Evolutionary conservation across 2,329 filamentous ascomycete species (phyloP).

Genomic region (Phoma herbarum): DNA sequence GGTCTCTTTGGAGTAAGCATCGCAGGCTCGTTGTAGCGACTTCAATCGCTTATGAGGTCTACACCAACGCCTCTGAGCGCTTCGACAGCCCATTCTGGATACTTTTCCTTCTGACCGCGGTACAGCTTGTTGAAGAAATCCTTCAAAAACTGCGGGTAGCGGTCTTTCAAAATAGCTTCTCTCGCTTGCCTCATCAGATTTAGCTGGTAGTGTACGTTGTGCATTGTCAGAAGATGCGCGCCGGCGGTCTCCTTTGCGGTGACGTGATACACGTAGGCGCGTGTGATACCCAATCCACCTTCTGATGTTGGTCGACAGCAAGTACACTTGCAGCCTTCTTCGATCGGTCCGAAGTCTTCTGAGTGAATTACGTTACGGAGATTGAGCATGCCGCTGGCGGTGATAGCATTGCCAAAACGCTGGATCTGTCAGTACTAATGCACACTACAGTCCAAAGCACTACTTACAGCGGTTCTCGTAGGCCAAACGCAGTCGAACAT

Average conservation of each 20-base stretch:
- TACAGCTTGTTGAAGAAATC: constrained; percentile 82
- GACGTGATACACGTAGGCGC: constrained; percentile 91
- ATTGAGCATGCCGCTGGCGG: constrained; percentile 81
- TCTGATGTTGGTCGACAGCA: constrained; percentile 74
- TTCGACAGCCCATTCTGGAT: constrained; percentile 84
- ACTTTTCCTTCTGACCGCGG: constrained; percentile 65
- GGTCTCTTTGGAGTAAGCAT: not conserved
- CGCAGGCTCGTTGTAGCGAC: too few species aligned
- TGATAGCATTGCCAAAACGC: constrained; percentile 94
- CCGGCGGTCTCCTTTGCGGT: constrained; percentile 94
- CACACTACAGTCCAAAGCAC: not conserved
- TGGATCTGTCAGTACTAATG: constrained; percentile 36
- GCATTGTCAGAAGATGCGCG: constrained; percentile 85
- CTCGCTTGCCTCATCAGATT: constrained; percentile 80
- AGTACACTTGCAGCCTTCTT: constrained; percentile 80
- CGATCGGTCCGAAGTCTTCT: constrained; percentile 82
- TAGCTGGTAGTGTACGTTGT: constrained; percentile 94
- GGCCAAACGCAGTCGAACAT: constrained; percentile 99
- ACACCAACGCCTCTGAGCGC: constrained; percentile 83
- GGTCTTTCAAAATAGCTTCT: constrained; percentile 80
- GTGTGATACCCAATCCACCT: constrained; percentile 81
- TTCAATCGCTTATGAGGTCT: constrained; percentile 38
- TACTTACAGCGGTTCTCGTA: constrained; percentile 80
- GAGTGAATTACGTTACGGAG: constrained; percentile 79
- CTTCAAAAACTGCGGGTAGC: constrained; percentile 79